These are phyloP conservation scores for Amylostereum chailletii DNA, from an alignment of 1,284 basidiomycete genomes.

Conservation along the genomic window DNA sequence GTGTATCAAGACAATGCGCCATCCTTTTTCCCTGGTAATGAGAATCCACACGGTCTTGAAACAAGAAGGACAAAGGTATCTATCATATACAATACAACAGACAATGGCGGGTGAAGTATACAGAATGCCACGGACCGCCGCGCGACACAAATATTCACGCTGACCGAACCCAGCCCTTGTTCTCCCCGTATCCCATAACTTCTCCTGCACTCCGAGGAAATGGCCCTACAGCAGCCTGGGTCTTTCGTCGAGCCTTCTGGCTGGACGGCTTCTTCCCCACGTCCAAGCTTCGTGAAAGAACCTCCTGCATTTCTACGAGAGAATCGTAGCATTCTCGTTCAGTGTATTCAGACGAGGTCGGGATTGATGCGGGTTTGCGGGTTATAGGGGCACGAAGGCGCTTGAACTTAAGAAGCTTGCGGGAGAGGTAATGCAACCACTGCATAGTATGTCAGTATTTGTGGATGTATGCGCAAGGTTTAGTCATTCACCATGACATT, in stretches of 20 bases:
- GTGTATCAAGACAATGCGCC: too few species aligned
- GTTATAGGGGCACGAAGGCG: constrained; percentile 45
- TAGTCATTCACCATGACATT: constrained; percentile 73
- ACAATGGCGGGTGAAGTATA: neutral
- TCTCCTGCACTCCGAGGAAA: constrained; percentile 42
- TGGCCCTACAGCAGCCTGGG: constrained; percentile 17
- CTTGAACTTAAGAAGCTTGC: constrained; percentile 66
- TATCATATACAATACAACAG: too few species aligned
- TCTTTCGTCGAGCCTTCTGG: constrained; percentile 33
- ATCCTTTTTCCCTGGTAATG: too few species aligned
- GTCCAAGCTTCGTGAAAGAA: constrained; percentile 35
- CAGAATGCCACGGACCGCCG: neutral
- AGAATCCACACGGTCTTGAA: too few species aligned
- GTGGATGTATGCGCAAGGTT: neutral
- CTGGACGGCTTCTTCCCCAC: constrained; percentile 16
- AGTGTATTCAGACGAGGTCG: constrained; percentile 26
- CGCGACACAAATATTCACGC: neutral
- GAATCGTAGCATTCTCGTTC: constrained; percentile 55
- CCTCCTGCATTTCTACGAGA: constrained; percentile 46
- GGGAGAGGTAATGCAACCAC: constrained; percentile 79
- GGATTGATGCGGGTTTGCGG: constrained; percentile 17
- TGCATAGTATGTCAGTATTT: constrained; percentile 19
- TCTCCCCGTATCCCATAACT: constrained; percentile 41
- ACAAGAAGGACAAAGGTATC: too few species aligned
- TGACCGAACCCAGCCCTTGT: constrained; percentile 40